phyloP scores from a whole-genome alignment of 2,329 filamentous ascomycete species.

The Paraphaeosphaeria minitans region DNA sequence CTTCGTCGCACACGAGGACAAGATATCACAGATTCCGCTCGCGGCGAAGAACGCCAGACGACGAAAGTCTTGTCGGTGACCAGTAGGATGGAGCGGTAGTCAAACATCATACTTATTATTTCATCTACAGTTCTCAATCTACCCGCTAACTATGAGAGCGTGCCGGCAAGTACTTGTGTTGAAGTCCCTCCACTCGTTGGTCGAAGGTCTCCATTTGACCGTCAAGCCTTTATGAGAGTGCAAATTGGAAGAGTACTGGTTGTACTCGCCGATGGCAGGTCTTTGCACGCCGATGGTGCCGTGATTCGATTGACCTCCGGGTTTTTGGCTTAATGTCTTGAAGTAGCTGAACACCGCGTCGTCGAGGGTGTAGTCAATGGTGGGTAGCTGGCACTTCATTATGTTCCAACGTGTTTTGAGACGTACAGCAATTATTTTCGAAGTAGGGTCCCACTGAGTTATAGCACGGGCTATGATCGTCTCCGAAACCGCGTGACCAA shows the following conservation, averaged over 20 bases:
- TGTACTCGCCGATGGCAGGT: not conserved
- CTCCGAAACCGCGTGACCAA: too few relatives aligned
- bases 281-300: constrained; percentile 1
- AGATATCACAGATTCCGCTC: constrained; percentile 1
- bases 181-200: not conserved
- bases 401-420: too few relatives aligned
- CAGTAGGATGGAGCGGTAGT: not conserved
- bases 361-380: too few relatives aligned
- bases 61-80: constrained; percentile 2
- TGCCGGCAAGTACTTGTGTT: not conserved
- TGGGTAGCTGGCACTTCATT: too few relatives aligned
- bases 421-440: too few relatives aligned
- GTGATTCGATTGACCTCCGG: not conserved
- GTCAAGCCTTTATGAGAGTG: not conserved
- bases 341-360: not conserved
- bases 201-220: not conserved
- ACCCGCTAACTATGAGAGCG: not conserved
- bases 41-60: not conserved
- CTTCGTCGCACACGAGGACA: not conserved
- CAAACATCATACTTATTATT: not conserved
- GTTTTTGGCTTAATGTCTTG: not conserved
- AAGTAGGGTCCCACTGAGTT: too few relatives aligned
- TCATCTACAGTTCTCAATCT: not conserved
- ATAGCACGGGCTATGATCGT: too few relatives aligned
- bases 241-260: not conserved